Percentiles rank a stretch among this genome's conserved stretches.
Evolutionary conservation across 768 basidiomycete genomes (phyloP).

Genomic region (Phanerochaete carnosa): DNA sequence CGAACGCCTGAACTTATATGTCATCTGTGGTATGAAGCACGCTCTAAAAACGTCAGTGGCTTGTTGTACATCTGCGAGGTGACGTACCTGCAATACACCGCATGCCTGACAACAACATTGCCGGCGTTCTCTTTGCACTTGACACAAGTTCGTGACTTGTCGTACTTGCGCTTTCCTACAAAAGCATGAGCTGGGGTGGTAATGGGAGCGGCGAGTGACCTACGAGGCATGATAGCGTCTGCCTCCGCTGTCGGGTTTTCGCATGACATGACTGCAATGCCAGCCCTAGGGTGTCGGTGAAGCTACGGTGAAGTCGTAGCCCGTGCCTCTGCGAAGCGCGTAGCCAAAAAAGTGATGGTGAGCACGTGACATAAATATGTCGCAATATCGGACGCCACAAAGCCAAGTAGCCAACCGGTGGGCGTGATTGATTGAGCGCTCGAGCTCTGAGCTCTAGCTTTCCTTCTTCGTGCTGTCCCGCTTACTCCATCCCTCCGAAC

Average conservation of each 20-base stretch:
- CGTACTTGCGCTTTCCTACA: slow-evolving; percentile 63
- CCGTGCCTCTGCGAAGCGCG: neutral
- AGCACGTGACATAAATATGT: neutral
- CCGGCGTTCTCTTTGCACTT: slow-evolving; percentile 67
- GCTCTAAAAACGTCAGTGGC: slow-evolving; percentile 34
- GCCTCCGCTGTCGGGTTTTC: slow-evolving; percentile 59
- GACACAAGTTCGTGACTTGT: slow-evolving; percentile 64
- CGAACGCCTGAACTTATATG: slow-evolving; percentile 58
- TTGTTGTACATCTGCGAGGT: slow-evolving; percentile 15
- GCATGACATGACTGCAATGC: slow-evolving; percentile 37
- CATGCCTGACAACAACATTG: slow-evolving; percentile 72
- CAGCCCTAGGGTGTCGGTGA: too few relatives aligned
- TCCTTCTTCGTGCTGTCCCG: too few relatives aligned
- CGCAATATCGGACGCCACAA: too few relatives aligned
- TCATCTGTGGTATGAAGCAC: slow-evolving; percentile 65
- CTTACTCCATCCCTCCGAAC: too few relatives aligned
- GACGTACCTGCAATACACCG: slow-evolving; percentile 78
- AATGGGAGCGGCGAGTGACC: slow-evolving; percentile 21
- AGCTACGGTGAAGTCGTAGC: neutral
- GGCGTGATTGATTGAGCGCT: too few relatives aligned
- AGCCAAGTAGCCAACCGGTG: too few relatives aligned
- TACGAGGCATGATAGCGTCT: slow-evolving; percentile 68
- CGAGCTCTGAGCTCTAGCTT: too few relatives aligned
- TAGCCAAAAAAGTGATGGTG: neutral
- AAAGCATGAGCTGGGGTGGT: neutral